Evolutionary conservation across 2,329 filamentous ascomycete genomes (phyloP), one percentile per base, ranked within the genome.

Genomic region (Magnaporthiopsis poae): DNA sequence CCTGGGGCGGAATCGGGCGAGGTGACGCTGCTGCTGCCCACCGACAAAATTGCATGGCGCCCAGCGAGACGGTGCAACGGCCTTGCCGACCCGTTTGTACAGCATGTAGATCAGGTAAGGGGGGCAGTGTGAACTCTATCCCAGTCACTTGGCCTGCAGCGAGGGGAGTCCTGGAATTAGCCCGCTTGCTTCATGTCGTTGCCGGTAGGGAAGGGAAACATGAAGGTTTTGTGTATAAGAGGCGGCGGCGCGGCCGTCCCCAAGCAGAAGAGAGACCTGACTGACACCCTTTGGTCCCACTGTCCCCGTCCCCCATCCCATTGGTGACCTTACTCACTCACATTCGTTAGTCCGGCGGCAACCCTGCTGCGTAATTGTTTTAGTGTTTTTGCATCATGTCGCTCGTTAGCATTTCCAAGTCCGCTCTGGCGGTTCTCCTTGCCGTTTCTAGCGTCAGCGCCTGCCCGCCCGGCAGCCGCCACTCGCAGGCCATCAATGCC

Each of bases 341-440:
- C 15, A 46, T 13, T 36, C 33, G 13, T 5, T 25, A 39, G 25
- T 29, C 46, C 21, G 29, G 25, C 25, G 13, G 21, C 2, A n/a
- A 9, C 61, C 27, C 35, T 39, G 61, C 61, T 46, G 61, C 35
- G 27, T 27, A 63, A 63, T 63, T 25, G 18, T 56, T 31, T 31
- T 31, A 4, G 31, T 31, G 3, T 31, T 31, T 31, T 27, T 52
- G 39, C 18, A 52, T 31, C 46, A 64, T 64, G 63, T 64, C 63
- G 13, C 27, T 64, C 63, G 15, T 64, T 59, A 64, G 29, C 27
- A 21, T 64, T 7, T 64, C 63, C 46, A 64, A 52, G 21, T 11
- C 63, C 39, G 63, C 46, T 8, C 46, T 64, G 39, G 63, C 46
- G 39, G 36, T 64, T n/a, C 29, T 59, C 15, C 29, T 64, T 56